Percentiles rank a stretch among this genome's conserved stretches.
Conservation (phyloP, 495 filamentous ascomycete genomes). For the Penicillium soppii region DNA sequence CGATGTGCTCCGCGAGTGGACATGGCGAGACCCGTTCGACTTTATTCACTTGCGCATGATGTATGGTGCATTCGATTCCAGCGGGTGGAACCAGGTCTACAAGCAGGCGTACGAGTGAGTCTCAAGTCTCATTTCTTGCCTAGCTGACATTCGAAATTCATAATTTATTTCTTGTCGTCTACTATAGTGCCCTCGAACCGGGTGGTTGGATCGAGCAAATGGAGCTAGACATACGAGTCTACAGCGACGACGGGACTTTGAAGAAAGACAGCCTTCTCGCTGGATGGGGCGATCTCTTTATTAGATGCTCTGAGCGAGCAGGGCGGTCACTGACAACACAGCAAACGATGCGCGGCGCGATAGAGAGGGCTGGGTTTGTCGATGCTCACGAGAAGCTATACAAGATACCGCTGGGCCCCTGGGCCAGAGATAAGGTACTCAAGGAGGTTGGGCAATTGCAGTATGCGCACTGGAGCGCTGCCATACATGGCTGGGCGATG, state of each 20-base stretch:
- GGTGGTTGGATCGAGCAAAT: constrained; percentile 56
- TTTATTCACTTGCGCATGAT: constrained; percentile 28
- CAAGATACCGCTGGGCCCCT: constrained; percentile 62
- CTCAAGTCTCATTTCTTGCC: background rate
- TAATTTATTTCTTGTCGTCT: background rate
- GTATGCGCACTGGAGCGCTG: constrained; percentile 51
- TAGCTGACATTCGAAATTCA: no score
- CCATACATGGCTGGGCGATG: constrained; percentile 16
- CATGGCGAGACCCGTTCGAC: constrained; percentile 19
- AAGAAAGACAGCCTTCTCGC: constrained; percentile 22
- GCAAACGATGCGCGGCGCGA: constrained; percentile 15
- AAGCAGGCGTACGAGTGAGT: constrained; percentile 30
- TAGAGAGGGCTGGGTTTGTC: constrained; percentile 29
- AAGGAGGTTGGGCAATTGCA: constrained; percentile 67
- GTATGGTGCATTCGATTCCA: constrained; percentile 13
- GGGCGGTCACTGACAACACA: constrained; percentile 14
- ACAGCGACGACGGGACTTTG: constrained; percentile 42
- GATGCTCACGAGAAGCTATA: constrained; percentile 39
- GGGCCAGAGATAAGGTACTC: constrained; percentile 60
- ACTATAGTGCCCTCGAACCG: constrained; percentile 30
- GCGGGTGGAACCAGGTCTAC: constrained; percentile 28
- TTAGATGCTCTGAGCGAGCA: constrained; percentile 17
- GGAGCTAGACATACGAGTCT: constrained; percentile 40
- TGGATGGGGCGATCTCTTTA: constrained; percentile 17
- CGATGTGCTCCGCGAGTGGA: constrained; percentile 22